These are phyloP conservation scores for Zygoascus meyerae DNA, from an alignment of 1,139 yeast species.

Conservation along the genomic window DNA sequence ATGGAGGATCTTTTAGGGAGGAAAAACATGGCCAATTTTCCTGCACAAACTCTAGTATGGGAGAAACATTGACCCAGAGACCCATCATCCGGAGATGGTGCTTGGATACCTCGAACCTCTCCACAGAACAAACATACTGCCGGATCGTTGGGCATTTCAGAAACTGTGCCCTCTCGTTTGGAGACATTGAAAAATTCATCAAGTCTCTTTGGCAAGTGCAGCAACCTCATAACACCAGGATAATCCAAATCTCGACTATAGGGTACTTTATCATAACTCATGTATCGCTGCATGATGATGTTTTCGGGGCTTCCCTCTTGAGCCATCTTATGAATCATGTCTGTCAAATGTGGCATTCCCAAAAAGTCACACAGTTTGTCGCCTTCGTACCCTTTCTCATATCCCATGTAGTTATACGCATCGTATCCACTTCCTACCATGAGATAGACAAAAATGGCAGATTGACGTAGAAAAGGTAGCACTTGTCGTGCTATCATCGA, in stretches of 20 bases:
- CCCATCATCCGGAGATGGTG: slow-evolving; percentile 33
- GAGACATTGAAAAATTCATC: slow-evolving; percentile 53
- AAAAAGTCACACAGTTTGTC: slow-evolving; percentile 52
- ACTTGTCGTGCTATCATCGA: slow-evolving; percentile 52
- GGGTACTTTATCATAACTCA: neutral
- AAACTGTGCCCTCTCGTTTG: slow-evolving; percentile 8
- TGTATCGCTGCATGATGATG: slow-evolving; percentile 13
- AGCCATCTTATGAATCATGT: slow-evolving; percentile 23
- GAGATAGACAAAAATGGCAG: slow-evolving; percentile 55
- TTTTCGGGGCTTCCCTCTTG: slow-evolving; percentile 11
- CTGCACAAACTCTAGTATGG: slow-evolving; percentile 44
- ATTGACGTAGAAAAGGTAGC: slow-evolving; percentile 64
- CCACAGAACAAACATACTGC: slow-evolving; percentile 88
- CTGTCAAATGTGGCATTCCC: slow-evolving; percentile 43
- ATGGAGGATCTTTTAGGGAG: slow-evolving; percentile 72
- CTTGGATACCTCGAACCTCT: slow-evolving; percentile 59
- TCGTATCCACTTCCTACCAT: slow-evolving; percentile 51
- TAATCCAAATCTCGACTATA: slow-evolving; percentile 41
- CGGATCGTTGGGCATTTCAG: slow-evolving; percentile 53
- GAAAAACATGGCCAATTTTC: slow-evolving; percentile 69
- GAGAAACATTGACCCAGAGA: slow-evolving; percentile 34
- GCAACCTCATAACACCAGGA: slow-evolving; percentile 59
- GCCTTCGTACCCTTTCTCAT: slow-evolving; percentile 41
- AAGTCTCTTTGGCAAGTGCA: slow-evolving; percentile 58
- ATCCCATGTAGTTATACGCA: slow-evolving; percentile 34